These are phyloP conservation scores for Lachnum nothofagi DNA, from an alignment of 2,329 filamentous ascomycete species.

Conservation along the genomic window DNA sequence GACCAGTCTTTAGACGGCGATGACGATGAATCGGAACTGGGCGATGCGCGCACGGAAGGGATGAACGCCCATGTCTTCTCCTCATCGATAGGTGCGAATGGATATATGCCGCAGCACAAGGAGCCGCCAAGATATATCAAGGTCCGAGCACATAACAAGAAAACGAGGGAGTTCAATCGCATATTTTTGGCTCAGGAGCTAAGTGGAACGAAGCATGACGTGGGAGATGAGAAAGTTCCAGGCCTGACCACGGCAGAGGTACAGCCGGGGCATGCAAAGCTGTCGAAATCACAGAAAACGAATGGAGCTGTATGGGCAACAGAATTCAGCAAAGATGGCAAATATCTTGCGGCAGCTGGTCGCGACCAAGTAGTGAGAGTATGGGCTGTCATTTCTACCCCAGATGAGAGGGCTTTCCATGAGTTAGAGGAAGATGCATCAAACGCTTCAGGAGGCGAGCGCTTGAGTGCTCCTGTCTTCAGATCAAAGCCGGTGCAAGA, in stretches of 20 bases:
- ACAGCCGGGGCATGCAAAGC: slow-evolving; percentile 28
- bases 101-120: slow-evolving; percentile 81
- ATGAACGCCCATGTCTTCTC: slow-evolving; percentile 80
- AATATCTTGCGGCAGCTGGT: slow-evolving; percentile 84
- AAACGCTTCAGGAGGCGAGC: slow-evolving; percentile 48
- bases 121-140: slow-evolving; percentile 89
- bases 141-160: slow-evolving; percentile 75
- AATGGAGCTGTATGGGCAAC: slow-evolving; percentile 80
- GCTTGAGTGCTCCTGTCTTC: slow-evolving; percentile 86
- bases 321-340: slow-evolving; percentile 89
- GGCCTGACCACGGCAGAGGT: slow-evolving; percentile 22
- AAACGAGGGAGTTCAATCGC: slow-evolving; percentile 72
- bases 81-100: slow-evolving; percentile 61
- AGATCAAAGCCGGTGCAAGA: slow-evolving; percentile 70
- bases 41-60: slow-evolving; percentile 66
- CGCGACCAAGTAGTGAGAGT: slow-evolving; percentile 81
- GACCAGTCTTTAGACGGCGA: slow-evolving; percentile 46
- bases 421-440: slow-evolving; percentile 62
- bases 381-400: slow-evolving; percentile 80
- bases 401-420: slow-evolving; percentile 70
- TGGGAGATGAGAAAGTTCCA: slow-evolving; percentile 30
- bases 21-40: slow-evolving; percentile 64
- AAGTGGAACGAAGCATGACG: slow-evolving; percentile 47
- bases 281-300: slow-evolving; percentile 23
- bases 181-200: slow-evolving; percentile 91